Evolutionary conservation across 129 eudicot genomes (phyloP).

Genomic region (Helianthus annuus): DNA sequence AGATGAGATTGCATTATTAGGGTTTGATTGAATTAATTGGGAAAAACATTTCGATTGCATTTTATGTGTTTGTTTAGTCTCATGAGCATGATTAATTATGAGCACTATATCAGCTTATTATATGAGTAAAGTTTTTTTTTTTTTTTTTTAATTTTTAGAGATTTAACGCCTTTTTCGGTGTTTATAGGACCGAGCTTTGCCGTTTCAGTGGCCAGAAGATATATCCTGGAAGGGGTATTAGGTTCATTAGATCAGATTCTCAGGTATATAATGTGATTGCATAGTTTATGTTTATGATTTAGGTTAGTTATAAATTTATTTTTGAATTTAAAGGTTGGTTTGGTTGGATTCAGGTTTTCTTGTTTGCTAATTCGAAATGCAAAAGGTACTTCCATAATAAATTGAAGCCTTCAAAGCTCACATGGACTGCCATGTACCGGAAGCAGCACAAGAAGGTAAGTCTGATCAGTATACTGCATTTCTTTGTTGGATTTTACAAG

Average conservation of each 20-base stretch:
- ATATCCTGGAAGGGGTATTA: constrained; percentile 77
- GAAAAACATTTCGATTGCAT: background rate
- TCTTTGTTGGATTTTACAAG: background rate
- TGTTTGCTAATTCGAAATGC: constrained; percentile 52
- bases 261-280: constrained; percentile 43
- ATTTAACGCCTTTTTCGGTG: background rate
- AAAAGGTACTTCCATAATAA: constrained; percentile 55
- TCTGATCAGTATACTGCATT: background rate
- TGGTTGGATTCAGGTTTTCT: constrained; percentile 38
- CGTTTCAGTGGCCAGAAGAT: constrained; percentile 85
- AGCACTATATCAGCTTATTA: too few species aligned
- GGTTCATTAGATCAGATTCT: constrained; percentile 73
- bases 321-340: background rate
- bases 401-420: constrained; percentile 55
- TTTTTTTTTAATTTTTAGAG: background rate
- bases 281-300: background rate
- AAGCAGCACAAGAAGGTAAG: constrained; percentile 56
- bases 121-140: background rate
- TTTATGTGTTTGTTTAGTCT: background rate
- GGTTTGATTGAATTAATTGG: background rate
- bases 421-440: constrained; percentile 62
- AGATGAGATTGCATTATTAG: background rate
- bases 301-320: background rate
- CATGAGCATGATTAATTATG: background rate
- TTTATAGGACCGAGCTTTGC: constrained; percentile 72